Evolutionary conservation across 2,329 filamentous ascomycete species (phyloP).

Genomic region (Colletotrichum phormii): DNA sequence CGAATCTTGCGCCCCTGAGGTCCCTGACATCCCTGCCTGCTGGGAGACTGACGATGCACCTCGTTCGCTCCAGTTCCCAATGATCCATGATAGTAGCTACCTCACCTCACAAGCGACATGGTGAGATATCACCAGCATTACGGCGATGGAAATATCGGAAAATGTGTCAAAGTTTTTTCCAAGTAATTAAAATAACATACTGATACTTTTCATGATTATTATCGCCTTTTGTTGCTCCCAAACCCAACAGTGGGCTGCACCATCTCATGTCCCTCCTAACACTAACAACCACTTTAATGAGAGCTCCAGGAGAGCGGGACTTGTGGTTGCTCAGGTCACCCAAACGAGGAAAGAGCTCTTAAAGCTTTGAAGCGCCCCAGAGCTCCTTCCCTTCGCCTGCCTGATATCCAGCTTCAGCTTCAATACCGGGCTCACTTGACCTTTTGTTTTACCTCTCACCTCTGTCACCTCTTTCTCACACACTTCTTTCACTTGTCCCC

Average conservation of each 20-base stretch:
- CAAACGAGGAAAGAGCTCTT: constrained; percentile 36
- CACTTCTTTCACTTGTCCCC: not conserved
- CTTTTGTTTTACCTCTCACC: not conserved
- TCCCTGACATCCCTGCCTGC: constrained; percentile 29
- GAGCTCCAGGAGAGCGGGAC: constrained; percentile 30
- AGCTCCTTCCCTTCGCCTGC: constrained; percentile 21
- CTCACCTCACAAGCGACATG: not conserved
- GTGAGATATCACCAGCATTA: not conserved
- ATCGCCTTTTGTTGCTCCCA: not conserved
- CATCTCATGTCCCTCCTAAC: constrained; percentile 27
- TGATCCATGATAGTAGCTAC: constrained; percentile 45
- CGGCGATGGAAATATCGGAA: not conserved
- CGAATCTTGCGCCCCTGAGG: constrained; percentile 23
- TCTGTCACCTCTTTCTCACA: not conserved
- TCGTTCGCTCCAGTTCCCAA: constrained; percentile 44
- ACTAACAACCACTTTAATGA: constrained; percentile 25
- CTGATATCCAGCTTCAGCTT: constrained; percentile 1
- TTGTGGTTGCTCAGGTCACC: constrained; percentile 33
- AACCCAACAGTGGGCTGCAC: no score
- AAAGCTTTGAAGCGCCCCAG: constrained; percentile 23
- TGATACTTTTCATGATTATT: not conserved
- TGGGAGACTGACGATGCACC: constrained; percentile 33
- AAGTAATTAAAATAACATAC: rapidly evolving
- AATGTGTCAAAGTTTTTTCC: rapidly evolving
- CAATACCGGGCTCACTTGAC: not conserved